Evolutionary conservation across 768 basidiomycete genomes (phyloP).

Genomic region (Tulasnella sp.): DNA sequence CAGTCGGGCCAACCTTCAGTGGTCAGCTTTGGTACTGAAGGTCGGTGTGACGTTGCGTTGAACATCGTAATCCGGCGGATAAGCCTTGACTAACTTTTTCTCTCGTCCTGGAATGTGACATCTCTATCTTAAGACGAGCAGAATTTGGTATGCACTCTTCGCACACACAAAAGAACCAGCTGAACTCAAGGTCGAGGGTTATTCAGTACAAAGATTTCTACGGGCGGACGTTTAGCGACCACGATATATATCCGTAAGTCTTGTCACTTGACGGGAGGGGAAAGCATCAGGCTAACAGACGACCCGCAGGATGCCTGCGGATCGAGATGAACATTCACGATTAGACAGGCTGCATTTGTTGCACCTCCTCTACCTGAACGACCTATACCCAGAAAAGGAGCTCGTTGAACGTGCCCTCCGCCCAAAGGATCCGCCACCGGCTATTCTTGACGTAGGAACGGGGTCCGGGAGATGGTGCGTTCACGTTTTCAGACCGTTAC

Average conservation of each 20-base stretch:
- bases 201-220: not conserved
- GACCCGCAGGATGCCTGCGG: not conserved
- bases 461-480: not conserved
- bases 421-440: not conserved
- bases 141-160: not conserved
- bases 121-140: not conserved
- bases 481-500: too few species aligned
- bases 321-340: not conserved
- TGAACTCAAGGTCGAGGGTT: not conserved
- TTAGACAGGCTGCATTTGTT: not conserved
- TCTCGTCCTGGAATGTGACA: too few species aligned
- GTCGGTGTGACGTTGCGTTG: not conserved
- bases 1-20: not conserved
- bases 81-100: not conserved
- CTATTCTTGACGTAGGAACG: not conserved
- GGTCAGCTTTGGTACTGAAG: not conserved
- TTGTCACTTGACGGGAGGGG: too few species aligned
- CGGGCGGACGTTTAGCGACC: slow-evolving; percentile 1
- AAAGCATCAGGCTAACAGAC: not conserved
- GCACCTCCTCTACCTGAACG: not conserved
- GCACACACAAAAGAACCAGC: not conserved
- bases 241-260: too few species aligned
- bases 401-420: not conserved
- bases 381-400: not conserved
- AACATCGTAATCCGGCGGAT: not conserved